Conservation (phyloP, 805 yeast genomes). For the Yamadazyma philogaea region DNA sequence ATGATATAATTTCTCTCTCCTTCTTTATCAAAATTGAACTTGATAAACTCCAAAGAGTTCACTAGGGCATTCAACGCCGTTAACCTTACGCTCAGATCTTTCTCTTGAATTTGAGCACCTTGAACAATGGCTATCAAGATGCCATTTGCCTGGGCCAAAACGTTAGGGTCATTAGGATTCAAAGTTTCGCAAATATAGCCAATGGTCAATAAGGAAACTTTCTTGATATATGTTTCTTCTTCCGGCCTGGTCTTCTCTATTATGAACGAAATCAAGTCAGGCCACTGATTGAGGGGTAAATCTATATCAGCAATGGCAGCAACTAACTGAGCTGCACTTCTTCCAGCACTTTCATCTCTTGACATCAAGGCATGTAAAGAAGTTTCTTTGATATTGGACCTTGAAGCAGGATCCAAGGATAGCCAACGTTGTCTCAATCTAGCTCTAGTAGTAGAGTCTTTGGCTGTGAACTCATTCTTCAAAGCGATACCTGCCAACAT, state of each 20-base stretch:
- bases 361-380: conserved; percentile 59
- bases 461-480: conserved; percentile 85
- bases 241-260: conserved; percentile 83
- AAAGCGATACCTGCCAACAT: conserved; percentile 86
- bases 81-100: conserved; percentile 69
- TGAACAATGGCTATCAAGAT: conserved; percentile 93
- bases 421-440: conserved; percentile 76
- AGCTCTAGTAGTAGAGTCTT: conserved; percentile 58
- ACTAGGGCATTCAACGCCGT: conserved; percentile 92
- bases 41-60: conserved; percentile 85
- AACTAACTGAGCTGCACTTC: conserved; percentile 87
- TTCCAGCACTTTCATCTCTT: conserved; percentile 73
- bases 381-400: conserved; percentile 61
- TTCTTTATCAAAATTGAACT: conserved; percentile 83
- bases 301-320: conserved; percentile 98
- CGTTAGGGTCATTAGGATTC: conserved; percentile 74
- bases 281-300: conserved; percentile 85
- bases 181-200: conserved; percentile 96
- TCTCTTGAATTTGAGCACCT: conserved; percentile 86
- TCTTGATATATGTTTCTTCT: conserved; percentile 74
- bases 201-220: conserved; percentile 82
- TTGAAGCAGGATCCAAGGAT: conserved; percentile 50
- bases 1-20: conserved; percentile 95
- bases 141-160: conserved; percentile 83
- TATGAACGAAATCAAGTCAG: conserved; percentile 75